Conservation (phyloP, 352 stramenopile genomes). For the Pythium monospermum region DNA sequence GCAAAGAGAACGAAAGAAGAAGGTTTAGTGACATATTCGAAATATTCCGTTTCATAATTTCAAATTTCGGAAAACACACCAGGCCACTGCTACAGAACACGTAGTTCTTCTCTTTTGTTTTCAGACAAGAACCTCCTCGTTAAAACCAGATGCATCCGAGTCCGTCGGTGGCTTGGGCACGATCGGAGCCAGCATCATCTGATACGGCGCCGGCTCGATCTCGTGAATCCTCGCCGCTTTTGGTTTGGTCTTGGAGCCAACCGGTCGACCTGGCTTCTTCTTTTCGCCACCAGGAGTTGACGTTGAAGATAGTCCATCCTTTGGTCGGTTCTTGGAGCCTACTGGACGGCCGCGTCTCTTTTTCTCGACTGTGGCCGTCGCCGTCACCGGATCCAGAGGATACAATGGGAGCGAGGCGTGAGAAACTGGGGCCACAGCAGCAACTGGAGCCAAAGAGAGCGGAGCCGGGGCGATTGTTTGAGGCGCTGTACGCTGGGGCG, state of each 20-base stretch:
- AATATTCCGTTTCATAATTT: not conserved
- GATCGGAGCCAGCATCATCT: not conserved
- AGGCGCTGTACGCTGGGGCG: too few relatives aligned
- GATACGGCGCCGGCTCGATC: not conserved
- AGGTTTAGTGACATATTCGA: slow-evolving; percentile 3
- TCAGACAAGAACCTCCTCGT: not conserved
- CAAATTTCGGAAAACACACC: not conserved
- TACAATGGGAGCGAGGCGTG: too few relatives aligned
- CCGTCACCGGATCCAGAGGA: too few relatives aligned
- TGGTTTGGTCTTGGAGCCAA: slow-evolving; percentile 35
- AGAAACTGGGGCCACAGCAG: too few relatives aligned
- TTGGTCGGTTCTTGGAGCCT: not conserved
- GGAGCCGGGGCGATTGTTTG: too few relatives aligned
- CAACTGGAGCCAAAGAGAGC: too few relatives aligned
- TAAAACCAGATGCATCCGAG: not conserved
- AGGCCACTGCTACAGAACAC: too few relatives aligned
- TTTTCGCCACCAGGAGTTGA: slow-evolving; percentile 26
- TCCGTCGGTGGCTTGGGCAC: not conserved
- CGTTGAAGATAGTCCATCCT: slow-evolving; percentile 8
- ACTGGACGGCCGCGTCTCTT: not conserved
- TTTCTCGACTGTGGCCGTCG: too few relatives aligned
- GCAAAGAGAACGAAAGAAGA: not conserved
- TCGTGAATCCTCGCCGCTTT: too few relatives aligned
- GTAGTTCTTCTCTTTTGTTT: too few relatives aligned
- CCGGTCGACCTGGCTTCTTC: slow-evolving; percentile 36